Conservation (phyloP, 305 asterid genomes). For the Andrographis paniculata region DNA sequence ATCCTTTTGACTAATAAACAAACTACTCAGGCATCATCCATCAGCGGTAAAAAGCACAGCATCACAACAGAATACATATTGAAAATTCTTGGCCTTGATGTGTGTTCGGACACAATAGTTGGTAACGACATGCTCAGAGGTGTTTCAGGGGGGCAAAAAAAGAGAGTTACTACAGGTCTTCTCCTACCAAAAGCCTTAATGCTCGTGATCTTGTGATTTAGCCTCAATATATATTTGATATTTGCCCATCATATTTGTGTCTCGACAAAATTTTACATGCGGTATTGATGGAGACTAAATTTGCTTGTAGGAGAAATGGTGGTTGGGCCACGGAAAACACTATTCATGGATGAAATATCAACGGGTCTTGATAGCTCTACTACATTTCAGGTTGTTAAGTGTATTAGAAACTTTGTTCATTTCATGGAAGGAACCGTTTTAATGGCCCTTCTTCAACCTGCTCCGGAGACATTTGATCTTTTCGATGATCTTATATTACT, state of each 20-base stretch:
- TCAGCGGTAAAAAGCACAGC: slow-evolving; percentile 62
- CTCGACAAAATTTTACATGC: no score
- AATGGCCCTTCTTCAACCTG: slow-evolving; percentile 93
- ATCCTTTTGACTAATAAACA: not conserved
- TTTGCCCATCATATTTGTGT: no score
- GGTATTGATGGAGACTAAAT: no score
- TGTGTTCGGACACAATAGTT: slow-evolving; percentile 68
- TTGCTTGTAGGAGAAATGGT: no score
- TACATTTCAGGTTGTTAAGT: slow-evolving; percentile 75
- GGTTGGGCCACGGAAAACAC: slow-evolving; percentile 86
- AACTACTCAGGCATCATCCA: slow-evolving; percentile 52
- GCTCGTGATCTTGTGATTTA: slow-evolving; percentile 83
- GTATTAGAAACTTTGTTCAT: slow-evolving; percentile 77
- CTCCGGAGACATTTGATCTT: slow-evolving; percentile 86
- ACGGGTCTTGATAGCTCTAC: slow-evolving; percentile 96
- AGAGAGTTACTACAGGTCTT: slow-evolving; percentile 35
- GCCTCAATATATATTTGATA: no score
- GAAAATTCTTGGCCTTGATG: slow-evolving; percentile 80
- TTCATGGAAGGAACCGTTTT: slow-evolving; percentile 78
- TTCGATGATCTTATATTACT: slow-evolving; percentile 79
- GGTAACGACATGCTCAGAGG: no score
- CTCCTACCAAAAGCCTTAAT: no score
- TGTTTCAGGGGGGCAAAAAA: slow-evolving; percentile 83
- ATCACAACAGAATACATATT: slow-evolving; percentile 70
- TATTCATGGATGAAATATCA: slow-evolving; percentile 92